Conservation (phyloP, 257 asterid genomes). For the Ocimum tenuiflorum region DNA sequence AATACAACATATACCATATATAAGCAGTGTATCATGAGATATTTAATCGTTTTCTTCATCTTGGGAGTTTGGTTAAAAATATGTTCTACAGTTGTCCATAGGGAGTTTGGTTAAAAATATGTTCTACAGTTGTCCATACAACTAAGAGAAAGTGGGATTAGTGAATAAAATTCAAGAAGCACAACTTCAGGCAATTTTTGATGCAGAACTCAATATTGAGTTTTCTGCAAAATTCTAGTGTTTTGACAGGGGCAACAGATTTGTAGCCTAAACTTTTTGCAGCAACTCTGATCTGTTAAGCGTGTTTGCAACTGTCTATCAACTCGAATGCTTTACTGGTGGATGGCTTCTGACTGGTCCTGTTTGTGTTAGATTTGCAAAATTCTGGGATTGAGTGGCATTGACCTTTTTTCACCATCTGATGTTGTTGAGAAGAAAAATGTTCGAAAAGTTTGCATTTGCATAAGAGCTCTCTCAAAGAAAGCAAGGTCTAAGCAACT, state of each 20-base stretch:
- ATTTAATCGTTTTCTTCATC: not conserved
- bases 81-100: no score
- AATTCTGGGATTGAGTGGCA: slow-evolving; percentile 79
- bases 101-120: not conserved
- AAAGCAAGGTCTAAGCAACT: slow-evolving; percentile 74
- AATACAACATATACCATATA: not conserved
- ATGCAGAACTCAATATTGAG: no score
- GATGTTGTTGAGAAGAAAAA: slow-evolving; percentile 86
- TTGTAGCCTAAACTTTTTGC: not conserved
- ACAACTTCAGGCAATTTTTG: no score
- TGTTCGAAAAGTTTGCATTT: slow-evolving; percentile 77
- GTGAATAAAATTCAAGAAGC: no score
- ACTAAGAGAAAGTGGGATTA: no score
- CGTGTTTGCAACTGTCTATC: no score
- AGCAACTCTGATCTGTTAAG: not conserved
- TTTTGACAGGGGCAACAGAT: not conserved
- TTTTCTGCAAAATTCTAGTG: no score
- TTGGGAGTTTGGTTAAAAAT: not conserved
- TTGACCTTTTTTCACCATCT: slow-evolving; percentile 89
- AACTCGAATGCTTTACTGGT: no score
- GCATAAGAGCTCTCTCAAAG: slow-evolving; percentile 77
- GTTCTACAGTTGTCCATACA: no score
- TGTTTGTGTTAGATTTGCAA: slow-evolving; percentile 53
- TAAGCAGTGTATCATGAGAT: not conserved
- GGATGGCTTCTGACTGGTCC: not conserved